These are phyloP conservation scores for Phytopythium vexans DNA, from an alignment of 352 stramenopile genomes.

Conservation along the genomic window DNA sequence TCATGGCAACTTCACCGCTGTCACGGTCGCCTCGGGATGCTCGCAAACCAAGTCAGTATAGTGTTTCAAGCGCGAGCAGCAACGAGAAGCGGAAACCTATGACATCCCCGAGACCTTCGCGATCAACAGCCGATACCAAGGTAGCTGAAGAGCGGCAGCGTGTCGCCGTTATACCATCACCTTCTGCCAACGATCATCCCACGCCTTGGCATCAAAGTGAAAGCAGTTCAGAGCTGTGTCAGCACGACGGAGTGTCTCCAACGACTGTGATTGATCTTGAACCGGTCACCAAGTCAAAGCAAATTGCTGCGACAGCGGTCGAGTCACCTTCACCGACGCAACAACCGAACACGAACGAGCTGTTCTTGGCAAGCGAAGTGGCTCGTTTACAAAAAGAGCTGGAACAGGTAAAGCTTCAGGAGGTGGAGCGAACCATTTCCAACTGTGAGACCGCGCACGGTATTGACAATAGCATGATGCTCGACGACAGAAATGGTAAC, in stretches of 20 bases:
- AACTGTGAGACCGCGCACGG: neutral
- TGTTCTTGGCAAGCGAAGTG: constrained; percentile 26
- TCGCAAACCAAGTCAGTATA: constrained; percentile 5
- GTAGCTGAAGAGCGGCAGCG: neutral
- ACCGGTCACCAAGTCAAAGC: neutral
- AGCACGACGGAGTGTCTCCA: too few relatives aligned
- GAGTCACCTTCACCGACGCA: neutral
- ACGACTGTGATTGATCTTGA: too few relatives aligned
- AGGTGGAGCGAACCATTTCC: neutral
- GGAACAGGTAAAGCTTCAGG: constrained; percentile 8
- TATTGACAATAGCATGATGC: constrained; percentile 2
- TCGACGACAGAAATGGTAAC: neutral
- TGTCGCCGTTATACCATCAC: too few relatives aligned
- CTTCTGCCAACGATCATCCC: too few relatives aligned
- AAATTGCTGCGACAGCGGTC: too few relatives aligned
- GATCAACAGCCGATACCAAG: neutral
- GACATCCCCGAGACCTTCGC: neutral
- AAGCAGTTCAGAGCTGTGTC: too few relatives aligned
- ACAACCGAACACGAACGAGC: constrained; percentile 17
- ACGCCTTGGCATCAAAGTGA: too few relatives aligned
- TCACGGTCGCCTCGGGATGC: constrained; percentile 1
- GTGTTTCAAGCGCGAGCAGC: neutral
- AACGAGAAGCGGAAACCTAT: neutral
- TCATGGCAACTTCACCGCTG: neutral
- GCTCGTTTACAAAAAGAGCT: constrained; percentile 28